Percentiles rank a stretch among this genome's conserved stretches.
Evolutionary conservation across 73 alveolate genomes (phyloP).

Genomic region (Blepharisma stoltei): DNA sequence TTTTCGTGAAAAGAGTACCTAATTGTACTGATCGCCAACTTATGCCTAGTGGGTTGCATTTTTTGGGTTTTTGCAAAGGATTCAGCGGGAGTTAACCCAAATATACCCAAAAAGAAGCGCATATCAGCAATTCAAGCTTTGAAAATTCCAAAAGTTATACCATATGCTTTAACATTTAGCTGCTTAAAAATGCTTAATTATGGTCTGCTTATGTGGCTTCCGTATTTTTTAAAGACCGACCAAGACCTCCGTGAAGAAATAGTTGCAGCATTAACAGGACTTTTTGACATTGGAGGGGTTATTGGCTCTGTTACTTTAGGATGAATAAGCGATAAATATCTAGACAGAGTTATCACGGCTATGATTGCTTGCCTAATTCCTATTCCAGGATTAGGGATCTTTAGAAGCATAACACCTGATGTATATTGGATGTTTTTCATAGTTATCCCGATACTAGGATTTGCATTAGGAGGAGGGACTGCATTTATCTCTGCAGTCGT

Average conservation of each 20-base stretch:
- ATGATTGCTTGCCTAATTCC: constrained; percentile 43
- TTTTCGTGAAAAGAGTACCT: not conserved
- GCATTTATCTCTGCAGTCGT: constrained; percentile 47
- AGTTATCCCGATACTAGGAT: constrained; percentile 48
- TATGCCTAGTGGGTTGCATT: not conserved
- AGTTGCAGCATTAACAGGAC: not conserved
- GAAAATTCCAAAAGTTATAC: not conserved
- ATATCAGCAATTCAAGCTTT: not conserved
- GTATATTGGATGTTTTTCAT: constrained; percentile 26
- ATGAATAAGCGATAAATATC: constrained; percentile 41
- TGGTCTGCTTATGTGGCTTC: constrained; percentile 19
- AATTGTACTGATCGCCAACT: not conserved
- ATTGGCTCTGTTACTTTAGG: constrained; percentile 13
- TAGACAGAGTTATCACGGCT: constrained; percentile 42
- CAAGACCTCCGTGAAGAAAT: not conserved
- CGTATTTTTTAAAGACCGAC: not conserved
- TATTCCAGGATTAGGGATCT: constrained; percentile 35
- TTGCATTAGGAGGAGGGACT: constrained; percentile 53
- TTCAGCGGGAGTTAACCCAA: not conserved
- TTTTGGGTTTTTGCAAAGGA: not conserved
- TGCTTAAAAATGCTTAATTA: constrained; percentile 10
- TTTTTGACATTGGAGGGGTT: constrained; percentile 23
- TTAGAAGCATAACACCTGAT: constrained; percentile 26
- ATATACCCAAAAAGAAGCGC: not conserved
- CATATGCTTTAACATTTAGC: not conserved